phyloP scores from a whole-genome alignment of 345 rosid genomes.

The Nasturtium officinale region DNA sequence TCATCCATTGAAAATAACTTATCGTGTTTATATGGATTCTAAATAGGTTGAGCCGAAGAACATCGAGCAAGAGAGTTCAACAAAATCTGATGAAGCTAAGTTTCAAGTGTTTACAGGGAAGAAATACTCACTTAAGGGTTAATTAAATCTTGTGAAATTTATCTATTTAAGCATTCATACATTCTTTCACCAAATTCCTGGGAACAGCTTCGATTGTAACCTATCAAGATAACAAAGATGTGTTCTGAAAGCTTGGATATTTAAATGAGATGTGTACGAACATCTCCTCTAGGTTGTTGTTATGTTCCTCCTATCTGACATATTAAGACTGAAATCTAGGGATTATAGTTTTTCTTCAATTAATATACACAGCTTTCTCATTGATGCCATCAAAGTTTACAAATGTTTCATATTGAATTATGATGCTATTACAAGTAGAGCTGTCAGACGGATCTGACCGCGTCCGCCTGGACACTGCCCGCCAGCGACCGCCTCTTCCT shows the following conservation, averaged over 20 bases:
- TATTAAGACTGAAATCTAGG: too few species aligned
- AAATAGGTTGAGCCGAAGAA: conserved; percentile 43
- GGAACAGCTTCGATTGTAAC: conserved; percentile 15
- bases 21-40: conserved; percentile 14
- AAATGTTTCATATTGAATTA: too few species aligned
- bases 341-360: too few species aligned
- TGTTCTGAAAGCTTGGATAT: neutral
- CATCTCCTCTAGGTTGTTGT: neutral
- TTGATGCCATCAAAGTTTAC: too few species aligned
- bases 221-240: neutral
- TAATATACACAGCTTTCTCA: too few species aligned
- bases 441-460: too few species aligned
- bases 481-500: too few species aligned
- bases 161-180: neutral
- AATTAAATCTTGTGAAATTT: conserved; percentile 1
- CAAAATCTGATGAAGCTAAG: conserved; percentile 49
- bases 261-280: conserved; percentile 1
- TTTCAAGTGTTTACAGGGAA: conserved; percentile 70
- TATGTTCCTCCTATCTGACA: neutral
- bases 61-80: conserved; percentile 39
- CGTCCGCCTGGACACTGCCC: too few species aligned
- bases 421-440: too few species aligned
- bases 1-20: neutral
- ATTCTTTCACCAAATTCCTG: neutral
- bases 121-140: conserved; percentile 58